Evolutionary conservation across 306 rosid species (phyloP).

Genomic region (Citrullus amarus): DNA sequence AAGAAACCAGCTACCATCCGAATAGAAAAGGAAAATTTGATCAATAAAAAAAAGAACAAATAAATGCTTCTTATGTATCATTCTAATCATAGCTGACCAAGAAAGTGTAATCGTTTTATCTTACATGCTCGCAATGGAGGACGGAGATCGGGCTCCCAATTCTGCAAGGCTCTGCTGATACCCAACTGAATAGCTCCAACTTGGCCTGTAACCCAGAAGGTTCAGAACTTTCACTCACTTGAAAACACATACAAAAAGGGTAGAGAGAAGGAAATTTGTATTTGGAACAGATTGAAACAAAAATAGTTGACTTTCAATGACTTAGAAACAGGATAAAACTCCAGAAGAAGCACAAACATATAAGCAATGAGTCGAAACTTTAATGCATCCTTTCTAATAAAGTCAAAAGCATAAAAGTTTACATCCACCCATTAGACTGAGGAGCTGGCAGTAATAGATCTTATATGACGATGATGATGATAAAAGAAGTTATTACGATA

Average conservation of each 20-base stretch:
- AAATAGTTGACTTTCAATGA: neutral
- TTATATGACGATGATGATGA: neutral
- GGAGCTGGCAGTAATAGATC: neutral
- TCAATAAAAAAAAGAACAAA: neutral
- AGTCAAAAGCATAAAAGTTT: neutral
- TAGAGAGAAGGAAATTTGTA: neutral
- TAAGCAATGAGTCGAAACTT: neutral
- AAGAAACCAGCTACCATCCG: slow-evolving; percentile 65
- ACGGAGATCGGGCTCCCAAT: slow-evolving; percentile 88
- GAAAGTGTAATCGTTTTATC: neutral
- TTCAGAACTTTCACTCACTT: neutral
- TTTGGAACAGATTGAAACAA: neutral
- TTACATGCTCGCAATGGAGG: slow-evolving; percentile 69
- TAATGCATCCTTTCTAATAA: neutral
- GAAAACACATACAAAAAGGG: neutral
- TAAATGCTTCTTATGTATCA: neutral
- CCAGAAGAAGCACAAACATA: neutral
- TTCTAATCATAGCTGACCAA: neutral
- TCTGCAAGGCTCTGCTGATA: slow-evolving; percentile 89
- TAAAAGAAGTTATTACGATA: neutral
- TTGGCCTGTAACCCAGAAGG: slow-evolving; percentile 47
- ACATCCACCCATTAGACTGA: neutral
- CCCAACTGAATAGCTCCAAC: slow-evolving; percentile 92
- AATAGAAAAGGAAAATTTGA: neutral
- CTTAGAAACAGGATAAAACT: neutral